These are phyloP conservation scores for Calocybe gangraenosa DNA, from an alignment of 768 basidiomycete genomes.

Conservation along the genomic window DNA sequence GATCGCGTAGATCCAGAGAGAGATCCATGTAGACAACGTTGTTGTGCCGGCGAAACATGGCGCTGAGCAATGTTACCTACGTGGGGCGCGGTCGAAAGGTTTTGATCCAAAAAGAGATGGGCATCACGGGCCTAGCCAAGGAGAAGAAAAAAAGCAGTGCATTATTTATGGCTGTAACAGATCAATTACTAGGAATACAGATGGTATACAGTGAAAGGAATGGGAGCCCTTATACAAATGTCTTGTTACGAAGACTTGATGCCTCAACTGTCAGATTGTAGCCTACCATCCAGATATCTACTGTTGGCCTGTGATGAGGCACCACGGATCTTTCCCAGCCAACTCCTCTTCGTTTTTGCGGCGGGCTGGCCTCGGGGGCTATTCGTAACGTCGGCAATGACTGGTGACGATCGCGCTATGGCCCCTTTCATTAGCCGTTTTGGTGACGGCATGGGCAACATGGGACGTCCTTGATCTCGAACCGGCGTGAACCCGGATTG, in stretches of 20 bases:
- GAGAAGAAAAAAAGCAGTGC: not conserved
- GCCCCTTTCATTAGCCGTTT: conserved; percentile 30
- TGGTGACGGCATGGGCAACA: conserved; percentile 43
- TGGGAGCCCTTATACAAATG: too few relatives aligned
- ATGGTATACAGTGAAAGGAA: conserved; percentile 18
- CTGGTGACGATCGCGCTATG: conserved; percentile 30
- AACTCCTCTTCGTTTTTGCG: conserved; percentile 56
- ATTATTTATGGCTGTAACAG: not conserved
- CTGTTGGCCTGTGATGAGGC: conserved; percentile 27
- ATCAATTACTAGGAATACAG: conserved; percentile 29
- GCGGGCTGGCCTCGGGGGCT: conserved; percentile 43
- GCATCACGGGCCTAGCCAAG: too few relatives aligned
- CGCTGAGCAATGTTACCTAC: not conserved
- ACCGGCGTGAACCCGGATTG: conserved; percentile 74
- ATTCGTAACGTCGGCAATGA: conserved; percentile 62
- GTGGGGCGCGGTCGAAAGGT: not conserved
- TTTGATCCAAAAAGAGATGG: not conserved
- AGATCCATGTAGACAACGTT: conserved; percentile 42
- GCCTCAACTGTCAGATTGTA: conserved; percentile 15
- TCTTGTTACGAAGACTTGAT: conserved; percentile 13
- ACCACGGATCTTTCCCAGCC: conserved; percentile 69
- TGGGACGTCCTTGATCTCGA: conserved; percentile 45
- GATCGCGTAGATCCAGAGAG: conserved; percentile 52
- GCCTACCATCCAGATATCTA: conserved; percentile 16
- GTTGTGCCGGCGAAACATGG: conserved; percentile 40